Percentiles rank a stretch among this genome's conserved stretches.
These are phyloP conservation scores for Aspergillus vadensis DNA, from an alignment of 2,329 filamentous ascomycete species.

Conservation along the genomic window DNA sequence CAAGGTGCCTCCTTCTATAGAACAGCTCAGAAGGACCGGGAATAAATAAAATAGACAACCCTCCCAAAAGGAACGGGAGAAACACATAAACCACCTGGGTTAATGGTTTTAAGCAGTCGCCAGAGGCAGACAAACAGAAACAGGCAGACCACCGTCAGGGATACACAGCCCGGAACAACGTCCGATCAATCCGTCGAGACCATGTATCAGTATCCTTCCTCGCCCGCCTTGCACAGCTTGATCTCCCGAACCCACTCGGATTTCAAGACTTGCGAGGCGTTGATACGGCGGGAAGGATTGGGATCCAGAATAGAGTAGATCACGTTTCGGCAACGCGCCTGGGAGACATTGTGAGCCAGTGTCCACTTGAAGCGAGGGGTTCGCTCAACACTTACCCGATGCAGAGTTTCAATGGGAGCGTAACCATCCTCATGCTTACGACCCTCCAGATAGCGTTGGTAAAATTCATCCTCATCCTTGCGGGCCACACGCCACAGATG, in stretches of 20 bases:
- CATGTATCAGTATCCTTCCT: conserved; percentile 75
- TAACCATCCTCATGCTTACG: conserved; percentile 94
- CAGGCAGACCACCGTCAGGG: conserved; percentile 12
- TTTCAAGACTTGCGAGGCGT: conserved; percentile 92
- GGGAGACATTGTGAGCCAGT: conserved; percentile 20
- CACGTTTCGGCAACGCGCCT: conserved; percentile 97
- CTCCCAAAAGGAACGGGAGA: conserved; percentile 18
- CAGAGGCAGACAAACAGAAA: conserved; percentile 13
- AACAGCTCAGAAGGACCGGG: conserved; percentile 18
- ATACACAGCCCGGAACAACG: conserved; percentile 19
- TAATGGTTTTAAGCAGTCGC: conserved; percentile 17
- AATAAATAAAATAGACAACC: neutral
- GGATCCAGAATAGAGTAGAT: conserved; percentile 98
- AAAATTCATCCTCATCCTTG: conserved; percentile 97
- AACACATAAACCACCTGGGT: conserved; percentile 25
- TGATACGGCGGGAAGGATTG: conserved; percentile 88
- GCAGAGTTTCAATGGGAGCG: conserved; percentile 90
- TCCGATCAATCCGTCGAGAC: conserved; percentile 18
- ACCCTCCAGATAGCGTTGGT: conserved; percentile 88
- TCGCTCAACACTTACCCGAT: conserved; percentile 69
- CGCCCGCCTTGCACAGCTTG: conserved; percentile 92
- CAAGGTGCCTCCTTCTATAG: conserved; percentile 28
- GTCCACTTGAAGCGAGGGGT: neutral
- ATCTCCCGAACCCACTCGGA: conserved; percentile 99
- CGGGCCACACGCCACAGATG: conserved; percentile 97